Conservation (phyloP, 768 basidiomycete species). For the Mrakia blollopis region DNA sequence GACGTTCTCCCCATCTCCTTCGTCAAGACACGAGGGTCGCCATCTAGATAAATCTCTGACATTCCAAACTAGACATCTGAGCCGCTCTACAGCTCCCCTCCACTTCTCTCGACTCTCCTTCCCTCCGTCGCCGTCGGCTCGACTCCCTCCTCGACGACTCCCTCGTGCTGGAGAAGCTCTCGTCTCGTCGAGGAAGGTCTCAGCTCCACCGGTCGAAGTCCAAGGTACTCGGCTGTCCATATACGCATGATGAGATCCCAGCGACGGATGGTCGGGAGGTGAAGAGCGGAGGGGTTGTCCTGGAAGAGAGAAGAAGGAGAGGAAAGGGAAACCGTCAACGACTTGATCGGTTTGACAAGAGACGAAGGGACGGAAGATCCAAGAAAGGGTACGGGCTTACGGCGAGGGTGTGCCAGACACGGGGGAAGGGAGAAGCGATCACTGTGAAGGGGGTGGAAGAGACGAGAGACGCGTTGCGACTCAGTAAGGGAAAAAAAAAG, state of each 20-base stretch:
- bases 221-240: constrained; percentile 84
- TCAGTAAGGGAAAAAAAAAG: neutral
- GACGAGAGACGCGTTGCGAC: neutral
- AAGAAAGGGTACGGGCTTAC: constrained; percentile 52
- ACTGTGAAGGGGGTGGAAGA: constrained; percentile 42
- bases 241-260: constrained; percentile 82
- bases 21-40: too few relatives aligned
- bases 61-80: too few relatives aligned
- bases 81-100: neutral
- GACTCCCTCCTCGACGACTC: neutral
- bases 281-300: constrained; percentile 66
- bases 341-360: too few relatives aligned
- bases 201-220: constrained; percentile 41
- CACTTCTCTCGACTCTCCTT: constrained; percentile 22
- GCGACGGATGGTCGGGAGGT: constrained; percentile 26
- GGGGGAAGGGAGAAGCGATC: constrained; percentile 82
- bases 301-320: constrained; percentile 40
- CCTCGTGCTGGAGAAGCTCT: neutral
- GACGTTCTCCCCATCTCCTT: too few relatives aligned
- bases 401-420: constrained; percentile 74
- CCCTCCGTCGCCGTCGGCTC: constrained; percentile 23
- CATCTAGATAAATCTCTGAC: too few relatives aligned
- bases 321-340: neutral
- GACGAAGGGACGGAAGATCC: neutral
- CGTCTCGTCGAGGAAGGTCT: neutral